Evolutionary conservation across 768 basidiomycete species (phyloP), one percentile per base, ranked within the genome.

Genomic region (Crucibulum laeve): DNA sequence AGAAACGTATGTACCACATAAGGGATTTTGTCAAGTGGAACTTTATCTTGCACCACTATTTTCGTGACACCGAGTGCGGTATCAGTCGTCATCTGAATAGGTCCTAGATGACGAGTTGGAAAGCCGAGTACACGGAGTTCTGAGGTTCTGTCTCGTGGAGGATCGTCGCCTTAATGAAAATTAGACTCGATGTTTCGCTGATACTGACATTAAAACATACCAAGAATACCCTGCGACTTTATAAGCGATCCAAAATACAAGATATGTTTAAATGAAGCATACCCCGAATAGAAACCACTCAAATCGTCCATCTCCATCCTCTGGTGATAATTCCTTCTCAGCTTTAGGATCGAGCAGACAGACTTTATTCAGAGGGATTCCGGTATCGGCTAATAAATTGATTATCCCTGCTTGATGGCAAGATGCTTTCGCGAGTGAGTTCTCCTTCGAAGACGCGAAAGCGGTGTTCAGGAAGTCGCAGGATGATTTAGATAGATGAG

Each of bases 41-140:
- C 82, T 77, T 80, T 74, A 58, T 93, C 88, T 37, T 82, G 62
- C 0, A 92, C 82, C 13, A 94, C 84, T 3, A 79, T 63, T 57
- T 91, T 93, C 1, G 91, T 91, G 3, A 96, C 95, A 4, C 87
- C 91, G 0, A 97, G 70, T 1, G 95, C 95, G 1, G 95, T 97
- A 64, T 99, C 95, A 0, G 96, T 99, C 24, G 96, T 98, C 96
- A 99, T 99, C 64, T 99, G 96, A 1, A 91, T 71, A 2, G 82
- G 69, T 0, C 92, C 93, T 5, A 99, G 71, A 61, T 88, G 89
- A 24, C 96, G 77, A 4, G 77, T 77, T 1, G 91, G 88, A 60
- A 95, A 99, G 1, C 93, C 93, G 26, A 92, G 67, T 13, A 73
- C 74, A 23, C 95, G 84, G 25, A 99, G 77, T 58, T 95, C 90